Evolutionary conservation across 2,329 filamentous ascomycete genomes (phyloP).

Genomic region (Ceratocystis cubensis): DNA sequence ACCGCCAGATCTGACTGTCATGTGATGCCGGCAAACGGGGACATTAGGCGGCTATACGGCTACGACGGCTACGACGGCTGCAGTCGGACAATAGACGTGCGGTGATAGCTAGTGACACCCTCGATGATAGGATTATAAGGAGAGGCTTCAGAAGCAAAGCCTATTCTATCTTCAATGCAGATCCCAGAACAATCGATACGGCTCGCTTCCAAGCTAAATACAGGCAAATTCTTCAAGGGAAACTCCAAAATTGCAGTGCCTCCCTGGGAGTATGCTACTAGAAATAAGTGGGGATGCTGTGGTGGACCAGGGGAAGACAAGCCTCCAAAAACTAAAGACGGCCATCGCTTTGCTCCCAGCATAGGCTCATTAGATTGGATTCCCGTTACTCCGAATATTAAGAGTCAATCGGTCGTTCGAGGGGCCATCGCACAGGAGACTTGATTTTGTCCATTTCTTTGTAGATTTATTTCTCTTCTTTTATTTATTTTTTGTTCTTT

Average conservation of each 20-base stretch:
- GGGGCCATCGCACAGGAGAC: background rate
- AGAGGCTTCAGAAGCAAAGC: no score
- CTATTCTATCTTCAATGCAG: no score
- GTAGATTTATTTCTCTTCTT: background rate
- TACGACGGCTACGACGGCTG: background rate
- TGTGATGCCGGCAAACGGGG: slow-evolving; percentile 14
- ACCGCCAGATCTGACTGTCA: background rate
- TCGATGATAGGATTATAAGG: no score
- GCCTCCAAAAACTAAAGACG: background rate
- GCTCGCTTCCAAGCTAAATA: no score
- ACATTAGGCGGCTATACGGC: background rate
- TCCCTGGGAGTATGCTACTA: background rate
- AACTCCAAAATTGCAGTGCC: no score
- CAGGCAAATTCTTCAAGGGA: no score
- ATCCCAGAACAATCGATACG: no score
- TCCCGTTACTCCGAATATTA: slow-evolving; percentile 2
- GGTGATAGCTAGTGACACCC: no score
- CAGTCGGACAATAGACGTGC: background rate
- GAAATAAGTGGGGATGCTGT: background rate
- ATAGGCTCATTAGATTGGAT: no score
- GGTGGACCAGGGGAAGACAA: background rate
- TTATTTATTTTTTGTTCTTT: background rate
- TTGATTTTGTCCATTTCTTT: background rate
- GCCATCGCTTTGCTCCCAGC: no score
- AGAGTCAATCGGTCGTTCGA: background rate